A percentile compares a stretch with the other conserved stretches of the same genome.
phyloP scores from a whole-genome alignment of 805 yeast genomes.

The Sporopachydermia lactativora region DNA sequence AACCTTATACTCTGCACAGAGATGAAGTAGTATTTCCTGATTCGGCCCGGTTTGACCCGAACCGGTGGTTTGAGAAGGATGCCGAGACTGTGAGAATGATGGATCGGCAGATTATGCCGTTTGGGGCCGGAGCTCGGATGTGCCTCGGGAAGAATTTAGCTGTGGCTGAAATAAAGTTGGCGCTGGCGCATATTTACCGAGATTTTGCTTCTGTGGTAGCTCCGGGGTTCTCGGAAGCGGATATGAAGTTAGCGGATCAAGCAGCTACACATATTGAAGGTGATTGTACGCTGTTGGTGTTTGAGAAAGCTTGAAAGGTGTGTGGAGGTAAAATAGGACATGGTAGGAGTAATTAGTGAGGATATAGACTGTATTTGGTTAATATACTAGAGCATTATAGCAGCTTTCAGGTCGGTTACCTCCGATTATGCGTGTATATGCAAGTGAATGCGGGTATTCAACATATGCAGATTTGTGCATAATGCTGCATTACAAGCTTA shows the following conservation, averaged over 20 bases:
- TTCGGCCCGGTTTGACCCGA: constrained; percentile 41
- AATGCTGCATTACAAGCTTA: too few relatives aligned
- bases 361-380: too few relatives aligned
- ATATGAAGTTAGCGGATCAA: constrained; percentile 7
- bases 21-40: constrained; percentile 33
- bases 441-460: too few relatives aligned
- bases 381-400: too few relatives aligned
- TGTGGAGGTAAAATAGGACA: too few relatives aligned
- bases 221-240: constrained; percentile 8
- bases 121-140: constrained; percentile 64
- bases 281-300: constrained; percentile 3
- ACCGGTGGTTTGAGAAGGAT: constrained; percentile 43
- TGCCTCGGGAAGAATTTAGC: constrained; percentile 64
- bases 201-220: constrained; percentile 26
- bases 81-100: constrained; percentile 24
- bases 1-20: constrained; percentile 54
- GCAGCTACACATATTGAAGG: constrained; percentile 2
- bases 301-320: too few relatives aligned
- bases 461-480: too few relatives aligned
- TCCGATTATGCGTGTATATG: too few relatives aligned
- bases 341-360: too few relatives aligned
- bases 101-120: constrained; percentile 45
- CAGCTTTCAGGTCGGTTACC: too few relatives aligned
- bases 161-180: constrained; percentile 46
- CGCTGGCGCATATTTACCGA: constrained; percentile 38